Evolutionary conservation across 1,284 basidiomycete species (phyloP).

Genomic region (Cryptococcus sp.): DNA sequence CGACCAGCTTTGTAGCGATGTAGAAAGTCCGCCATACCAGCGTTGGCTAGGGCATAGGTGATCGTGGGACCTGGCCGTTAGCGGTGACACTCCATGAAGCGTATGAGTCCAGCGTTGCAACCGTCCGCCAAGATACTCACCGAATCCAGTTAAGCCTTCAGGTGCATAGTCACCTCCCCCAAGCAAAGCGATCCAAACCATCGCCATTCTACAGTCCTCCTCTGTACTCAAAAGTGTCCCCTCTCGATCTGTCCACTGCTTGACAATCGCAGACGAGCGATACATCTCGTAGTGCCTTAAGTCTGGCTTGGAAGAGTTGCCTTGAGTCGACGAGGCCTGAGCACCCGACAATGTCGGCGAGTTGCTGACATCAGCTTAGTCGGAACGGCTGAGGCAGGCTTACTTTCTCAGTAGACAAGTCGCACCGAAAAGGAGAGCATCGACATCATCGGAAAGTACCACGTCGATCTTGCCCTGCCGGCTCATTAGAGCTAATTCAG

Average conservation of each 20-base stretch:
- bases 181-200: slow-evolving; percentile 80
- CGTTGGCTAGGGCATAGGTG: slow-evolving; percentile 14
- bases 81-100: background rate
- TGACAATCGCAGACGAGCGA: slow-evolving; percentile 53
- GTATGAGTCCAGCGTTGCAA: too few relatives aligned
- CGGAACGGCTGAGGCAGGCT: slow-evolving; percentile 13
- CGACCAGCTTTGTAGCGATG: slow-evolving; percentile 55
- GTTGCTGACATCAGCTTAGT: slow-evolving; percentile 53
- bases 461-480: slow-evolving; percentile 77
- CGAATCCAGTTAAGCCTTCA: slow-evolving; percentile 43
- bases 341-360: slow-evolving; percentile 65
- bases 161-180: slow-evolving; percentile 87
- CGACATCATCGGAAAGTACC: slow-evolving; percentile 88
- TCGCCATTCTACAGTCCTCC: slow-evolving; percentile 60
- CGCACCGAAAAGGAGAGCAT: slow-evolving; percentile 87
- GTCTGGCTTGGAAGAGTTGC: slow-evolving; percentile 54
- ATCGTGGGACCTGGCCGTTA: slow-evolving; percentile 31
- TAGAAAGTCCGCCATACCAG: slow-evolving; percentile 50
- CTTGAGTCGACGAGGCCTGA: slow-evolving; percentile 16
- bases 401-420: slow-evolving; percentile 72
- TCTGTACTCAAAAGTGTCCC: slow-evolving; percentile 27
- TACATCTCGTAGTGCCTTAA: slow-evolving; percentile 70
- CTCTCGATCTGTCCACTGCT: slow-evolving; percentile 19
- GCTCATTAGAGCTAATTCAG: slow-evolving; percentile 86
- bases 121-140: too few relatives aligned